Base-by-base conservation (phyloP, 192 early-diverging fungal species). In the Pilaira anomala region DNA sequence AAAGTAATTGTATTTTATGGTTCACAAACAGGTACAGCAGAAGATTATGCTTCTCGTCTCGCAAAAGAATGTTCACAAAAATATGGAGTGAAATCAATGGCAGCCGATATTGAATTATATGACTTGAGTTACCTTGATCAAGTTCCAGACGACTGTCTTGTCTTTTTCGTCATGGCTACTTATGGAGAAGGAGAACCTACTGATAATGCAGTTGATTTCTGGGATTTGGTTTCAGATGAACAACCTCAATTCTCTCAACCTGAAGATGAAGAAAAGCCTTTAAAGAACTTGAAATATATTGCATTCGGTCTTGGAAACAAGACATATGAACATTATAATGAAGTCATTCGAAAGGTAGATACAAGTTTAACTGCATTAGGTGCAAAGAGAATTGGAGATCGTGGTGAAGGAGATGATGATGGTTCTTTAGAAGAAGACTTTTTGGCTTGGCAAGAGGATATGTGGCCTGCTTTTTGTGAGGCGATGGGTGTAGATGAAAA, bases 161-260 rank as follows among this genome's bases (percentile, higher is more conserved):
- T 84, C 36, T 88, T 96, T 36, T 96, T 96, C 81, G 86, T 97
- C 53, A 75, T 99, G 87, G 95, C 97, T 28, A 99, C 97, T 8
- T 95, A 96, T 51, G 95, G 95, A 66, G 91, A 94, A 74, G 97
- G 97, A 60, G 97, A 99, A 72, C 95, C 97, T 18, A 98, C 97
- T 3, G 97, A 99, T 76, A 98, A 98, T 68, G 91, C 93, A 49
- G 86, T 89, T 21, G 95, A 94, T 11, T 98, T 97, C 69, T 97
- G 90, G 84, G 92, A 94, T 21, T 73, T 98, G 42, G 82, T 92
- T 54, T 79, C 77, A n/a, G 87, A 87, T 16, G 82, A 89, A 18
- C 84, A 88, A 19, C 85, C 84, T 49, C 89, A 91, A 58, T 76
- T 88, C 48, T 71, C 81, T 30, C 76, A 87, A 48, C 72, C 82